phyloP scores from a whole-genome alignment of 805 yeast species.

The Yamadazyma tumulicola region DNA sequence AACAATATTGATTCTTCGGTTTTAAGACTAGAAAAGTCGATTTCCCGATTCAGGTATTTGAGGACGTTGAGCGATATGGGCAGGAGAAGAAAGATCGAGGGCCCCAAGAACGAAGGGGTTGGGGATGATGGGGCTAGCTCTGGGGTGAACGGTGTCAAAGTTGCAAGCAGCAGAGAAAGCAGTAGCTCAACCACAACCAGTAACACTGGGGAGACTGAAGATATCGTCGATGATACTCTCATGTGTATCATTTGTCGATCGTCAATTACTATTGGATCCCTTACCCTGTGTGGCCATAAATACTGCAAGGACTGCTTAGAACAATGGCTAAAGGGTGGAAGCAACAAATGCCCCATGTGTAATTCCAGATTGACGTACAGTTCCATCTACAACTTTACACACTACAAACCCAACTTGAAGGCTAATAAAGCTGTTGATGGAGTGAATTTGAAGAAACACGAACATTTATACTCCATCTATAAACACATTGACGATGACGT shows the following conservation, averaged over 20 bases:
- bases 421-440: slow-evolving; percentile 41
- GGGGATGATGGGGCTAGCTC: no score
- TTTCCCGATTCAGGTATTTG: slow-evolving; percentile 35
- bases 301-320: slow-evolving; percentile 80
- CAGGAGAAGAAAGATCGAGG: neutral
- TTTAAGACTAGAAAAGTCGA: slow-evolving; percentile 22
- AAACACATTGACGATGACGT: slow-evolving; percentile 40
- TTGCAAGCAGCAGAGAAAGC: no score
- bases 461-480: slow-evolving; percentile 38
- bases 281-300: slow-evolving; percentile 89
- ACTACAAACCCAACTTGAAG: slow-evolving; percentile 48
- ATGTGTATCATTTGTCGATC: slow-evolving; percentile 79
- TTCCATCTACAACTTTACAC: slow-evolving; percentile 70
- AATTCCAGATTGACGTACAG: slow-evolving; percentile 46
- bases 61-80: slow-evolving; percentile 9
- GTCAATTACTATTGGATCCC: slow-evolving; percentile 66
- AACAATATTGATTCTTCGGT: slow-evolving; percentile 2
- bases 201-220: neutral
- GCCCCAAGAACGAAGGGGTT: no score
- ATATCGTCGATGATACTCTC: slow-evolving; percentile 27
- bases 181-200: neutral
- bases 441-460: slow-evolving; percentile 7
- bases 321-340: slow-evolving; percentile 54
- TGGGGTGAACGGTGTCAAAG: no score
- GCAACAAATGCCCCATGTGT: slow-evolving; percentile 78